Base-by-base conservation (phyloP, 83 land plant genomes). In the Diphasiastrum complanatum region DNA sequence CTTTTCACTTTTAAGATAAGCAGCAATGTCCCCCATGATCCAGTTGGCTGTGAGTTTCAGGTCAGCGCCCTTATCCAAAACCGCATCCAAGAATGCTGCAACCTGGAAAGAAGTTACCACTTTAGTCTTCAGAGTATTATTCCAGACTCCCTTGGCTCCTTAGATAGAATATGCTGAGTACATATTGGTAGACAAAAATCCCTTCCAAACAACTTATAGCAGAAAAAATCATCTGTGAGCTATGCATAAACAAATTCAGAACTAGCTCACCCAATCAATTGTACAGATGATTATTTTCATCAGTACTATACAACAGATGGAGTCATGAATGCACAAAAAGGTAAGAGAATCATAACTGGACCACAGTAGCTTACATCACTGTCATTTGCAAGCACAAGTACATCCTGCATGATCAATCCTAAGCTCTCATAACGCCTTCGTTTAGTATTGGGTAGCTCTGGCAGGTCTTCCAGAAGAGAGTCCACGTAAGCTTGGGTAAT, bases 1-100 rank as follows among this genome's bases (percentile, higher is more conserved):
- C 60, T 83, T 75, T 32, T 85, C 91, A 71, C 77, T 81, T 58
- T 92, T 92, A 51, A 92, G 47, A 38, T 79, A 83, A 11, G 95
- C 96, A 63, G 91, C 79, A 62, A 88, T 79, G 63, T 88, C 98
- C 51, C 98, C 87, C 98, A 92, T 92, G 25, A 92, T 83, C 98
- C 98, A 92, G 49, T 88, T 92, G 33, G 98, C 83, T 66, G 84
- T 85, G 65, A 73, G 54, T 67, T 92, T 92, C 46, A 75, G 72
- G 64, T 92, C 98, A 65, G 85, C 81, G 27, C 91, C 91, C 25
- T 70, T 75, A 58, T 61, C 70, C 67, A 88, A 46, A 33, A 81
- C 72, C 8, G 70, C 77, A 79, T 92, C 98, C 56, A 92, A 92
- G 71, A 79, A 92, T 11, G 65, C 60, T 45, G 85, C 87, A 52